Conservation (phyloP, 805 yeast genomes). For the Candida tammaniensis region DNA sequence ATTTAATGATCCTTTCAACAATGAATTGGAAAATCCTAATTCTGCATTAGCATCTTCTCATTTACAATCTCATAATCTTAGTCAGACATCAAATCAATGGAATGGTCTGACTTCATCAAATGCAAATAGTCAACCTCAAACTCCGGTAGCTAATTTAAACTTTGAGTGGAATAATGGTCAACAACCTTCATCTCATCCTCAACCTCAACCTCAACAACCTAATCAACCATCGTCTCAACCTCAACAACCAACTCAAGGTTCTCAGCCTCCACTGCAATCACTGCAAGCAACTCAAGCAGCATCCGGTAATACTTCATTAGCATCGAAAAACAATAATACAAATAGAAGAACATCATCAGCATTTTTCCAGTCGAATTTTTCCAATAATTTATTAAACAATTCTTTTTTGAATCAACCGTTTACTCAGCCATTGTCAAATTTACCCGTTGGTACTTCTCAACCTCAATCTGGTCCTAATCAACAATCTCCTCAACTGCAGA, state of each 20-base stretch:
- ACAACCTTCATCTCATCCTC: conserved; percentile 12
- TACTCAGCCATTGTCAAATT: conserved; percentile 6
- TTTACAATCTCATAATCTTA: conserved; percentile 6
- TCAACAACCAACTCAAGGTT: conserved; percentile 1
- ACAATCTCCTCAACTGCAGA: conserved; percentile 3
- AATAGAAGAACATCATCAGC: conserved; percentile 55
- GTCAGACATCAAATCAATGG: conserved; percentile 22
- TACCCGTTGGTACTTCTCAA: conserved; percentile 3
- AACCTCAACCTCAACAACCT: conserved; percentile 5
- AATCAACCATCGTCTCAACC: conserved; percentile 2
- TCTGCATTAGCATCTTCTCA: conserved; percentile 5
- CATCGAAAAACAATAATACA: conserved; percentile 20
- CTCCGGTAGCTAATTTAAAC: conserved; percentile 12
- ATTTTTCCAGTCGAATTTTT: conserved; percentile 35
- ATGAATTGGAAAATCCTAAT: conserved; percentile 9
- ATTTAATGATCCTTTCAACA: conserved; percentile 58
- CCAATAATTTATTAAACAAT: conserved; percentile 14
- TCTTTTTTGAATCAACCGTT: conserved; percentile 12
- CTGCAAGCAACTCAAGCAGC: conserved; percentile 3
- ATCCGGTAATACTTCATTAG: conserved; percentile 3
- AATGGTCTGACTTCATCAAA: conserved; percentile 30
- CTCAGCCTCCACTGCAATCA: conserved; percentile 8
- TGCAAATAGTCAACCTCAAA: conserved; percentile 14
- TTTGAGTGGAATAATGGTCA: conserved; percentile 14
- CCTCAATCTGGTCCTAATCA: conserved; percentile 4